Evolutionary conservation across 192 early-diverging fungal genomes (phyloP), one percentile per base, ranked within the genome.

Genomic region (Linnemannia exigua): DNA sequence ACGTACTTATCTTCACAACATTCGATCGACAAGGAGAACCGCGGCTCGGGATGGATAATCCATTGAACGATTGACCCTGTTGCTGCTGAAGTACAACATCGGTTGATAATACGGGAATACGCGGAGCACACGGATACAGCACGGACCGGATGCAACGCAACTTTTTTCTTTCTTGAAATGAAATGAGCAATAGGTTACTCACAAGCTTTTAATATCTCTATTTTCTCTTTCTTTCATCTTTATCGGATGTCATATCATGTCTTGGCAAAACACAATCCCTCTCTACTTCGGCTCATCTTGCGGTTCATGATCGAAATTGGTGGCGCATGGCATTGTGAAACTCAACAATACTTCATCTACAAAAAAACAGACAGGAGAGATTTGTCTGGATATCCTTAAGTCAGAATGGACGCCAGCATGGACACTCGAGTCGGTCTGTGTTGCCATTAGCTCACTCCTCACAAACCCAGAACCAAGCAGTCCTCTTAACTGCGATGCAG

Each of bases 371-470:
- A 97, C 96, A 0, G 98, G 98, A 25, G 97, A 99, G 85, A 99
- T 99, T 72, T 99, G 98, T 75, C 90, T 99, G 71, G 98, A 99
- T 89, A 93, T 99, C 47, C 90, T 99, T 48, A 97, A 97, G 78
- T 90, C 95, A 36, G 95, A 94, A 72, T 99, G 98, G 98, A 95
- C 95, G 48, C 98, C 98, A 15, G 95, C 97, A 22, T 99, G 97
- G 97, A 99, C 97, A 46, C 92, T 99, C 25, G 88, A 95, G 47
- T 96, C 96, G 7, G 93, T 96, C 0, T 94, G 96, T 74, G 78
- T 96, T 44, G 98, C 97, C 44, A 94, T 99, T 36, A 92, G 91
- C 33, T 90, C 96, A 37, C 90, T 99, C 47, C 86, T 99, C n/a
- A 92, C 92, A 63, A 92, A 93, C 70, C 98, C 98, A 20, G 97